Base-by-base conservation (phyloP, 2,329 filamentous ascomycete genomes). In the Leptographium radiaticola region DNA sequence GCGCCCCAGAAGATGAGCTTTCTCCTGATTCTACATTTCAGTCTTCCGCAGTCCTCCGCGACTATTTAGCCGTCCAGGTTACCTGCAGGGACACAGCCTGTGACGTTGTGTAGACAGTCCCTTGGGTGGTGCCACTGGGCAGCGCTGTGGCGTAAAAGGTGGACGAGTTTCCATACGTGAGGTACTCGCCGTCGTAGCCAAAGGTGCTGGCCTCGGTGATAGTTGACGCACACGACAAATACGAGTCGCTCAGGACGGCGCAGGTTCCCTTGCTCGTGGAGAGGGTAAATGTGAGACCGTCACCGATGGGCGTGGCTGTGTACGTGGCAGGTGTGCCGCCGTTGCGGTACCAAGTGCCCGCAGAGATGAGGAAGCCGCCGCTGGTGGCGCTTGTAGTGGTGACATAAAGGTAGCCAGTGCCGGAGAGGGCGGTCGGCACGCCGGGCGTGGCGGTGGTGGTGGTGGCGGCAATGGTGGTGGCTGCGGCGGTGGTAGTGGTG, bases 281-380 rank as follows among this genome's bases (percentile, higher is more conserved):
- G 20, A 63, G 56, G 11, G 59, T 59, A 40, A 63, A 63, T 16
- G 56, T 54, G 18, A 44, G 31, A 10, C 59, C 59, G 53, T 60
- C 59, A 12, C 54, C 44, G 42, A 49, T 55, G 20, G 62, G 55
- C 11, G 57, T 60, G 7, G 62, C 62, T 31, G 62, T 63, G 57
- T 59, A 64, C 12, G 59, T 59, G 20, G 62, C 62, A 12, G 60
- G 61, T 12, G 60, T 62, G 55, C 62, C 62, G 53, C 62, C 58
- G 42, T 43, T 55, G 46, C 62, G 53, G 59, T 62, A 62, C 62
- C 62, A 64, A 6, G 58, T 59, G 47, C 62, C 62, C 34, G 49
- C 55, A 20, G 57, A 58, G 57, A 64, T 61, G 30, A 64, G 55
- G 55, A 57, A 59, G 47, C 62, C 61, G 40, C 52, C 59, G n/a